Conservation (phyloP, 768 basidiomycete species). For the Calvatia gigantea region DNA sequence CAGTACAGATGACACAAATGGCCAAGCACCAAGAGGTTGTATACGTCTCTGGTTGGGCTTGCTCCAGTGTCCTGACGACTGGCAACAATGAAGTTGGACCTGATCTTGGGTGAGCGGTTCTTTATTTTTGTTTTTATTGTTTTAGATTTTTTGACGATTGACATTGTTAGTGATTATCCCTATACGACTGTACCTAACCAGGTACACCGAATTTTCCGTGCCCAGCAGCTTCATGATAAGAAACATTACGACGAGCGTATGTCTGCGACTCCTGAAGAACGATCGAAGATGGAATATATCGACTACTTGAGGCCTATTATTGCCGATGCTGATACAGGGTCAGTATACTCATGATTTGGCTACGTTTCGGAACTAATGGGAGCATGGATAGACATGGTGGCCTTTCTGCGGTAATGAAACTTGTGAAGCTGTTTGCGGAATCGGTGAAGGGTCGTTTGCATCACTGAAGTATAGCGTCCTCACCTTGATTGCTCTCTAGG, state of each 20-base stretch:
- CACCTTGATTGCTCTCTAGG: slow-evolving; percentile 35
- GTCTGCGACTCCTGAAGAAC: slow-evolving; percentile 55
- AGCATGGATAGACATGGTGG: slow-evolving; percentile 72
- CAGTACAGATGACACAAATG: slow-evolving; percentile 95
- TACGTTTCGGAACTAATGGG: slow-evolving; percentile 10
- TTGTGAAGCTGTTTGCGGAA: slow-evolving; percentile 93
- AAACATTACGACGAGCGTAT: slow-evolving; percentile 90
- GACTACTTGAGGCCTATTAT: slow-evolving; percentile 93
- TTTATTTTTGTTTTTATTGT: neutral
- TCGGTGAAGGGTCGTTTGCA: slow-evolving; percentile 42
- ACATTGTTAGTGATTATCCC: slow-evolving; percentile 74
- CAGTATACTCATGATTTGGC: neutral
- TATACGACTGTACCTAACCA: slow-evolving; percentile 97
- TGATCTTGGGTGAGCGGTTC: slow-evolving; percentile 73
- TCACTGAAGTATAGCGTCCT: neutral
- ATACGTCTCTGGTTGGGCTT: slow-evolving; percentile 93
- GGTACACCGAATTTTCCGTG: slow-evolving; percentile 86
- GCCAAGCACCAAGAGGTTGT: slow-evolving; percentile 81
- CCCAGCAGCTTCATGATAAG: slow-evolving; percentile 89
- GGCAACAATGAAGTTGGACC: slow-evolving; percentile 91
- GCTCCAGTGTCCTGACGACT: slow-evolving; percentile 82
- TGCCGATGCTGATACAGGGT: slow-evolving; percentile 93
- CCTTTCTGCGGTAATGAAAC: slow-evolving; percentile 91
- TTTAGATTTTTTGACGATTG: neutral
- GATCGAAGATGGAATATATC: slow-evolving; percentile 70